phyloP scores from a whole-genome alignment of 2,329 filamentous ascomycete species.

The Colletotrichum aenigma region DNA sequence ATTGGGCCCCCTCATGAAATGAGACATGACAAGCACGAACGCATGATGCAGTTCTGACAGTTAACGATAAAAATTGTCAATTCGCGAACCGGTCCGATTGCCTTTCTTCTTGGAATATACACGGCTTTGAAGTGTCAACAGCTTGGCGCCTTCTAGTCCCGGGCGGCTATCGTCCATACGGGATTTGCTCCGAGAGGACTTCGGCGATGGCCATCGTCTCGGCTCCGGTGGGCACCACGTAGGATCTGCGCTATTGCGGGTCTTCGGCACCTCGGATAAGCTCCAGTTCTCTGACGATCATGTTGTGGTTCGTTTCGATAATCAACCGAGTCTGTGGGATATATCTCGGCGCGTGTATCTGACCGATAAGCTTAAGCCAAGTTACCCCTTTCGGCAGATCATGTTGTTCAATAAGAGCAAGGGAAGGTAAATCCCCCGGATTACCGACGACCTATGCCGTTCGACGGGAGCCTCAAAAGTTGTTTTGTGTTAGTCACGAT shows the following conservation, averaged over 20 bases:
- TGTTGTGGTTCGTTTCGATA: background rate
- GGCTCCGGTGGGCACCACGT: background rate
- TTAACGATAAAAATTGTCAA: background rate
- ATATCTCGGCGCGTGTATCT: background rate
- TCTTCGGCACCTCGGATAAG: background rate
- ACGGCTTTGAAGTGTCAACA: background rate
- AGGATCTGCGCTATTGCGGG: background rate
- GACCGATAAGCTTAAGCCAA: background rate
- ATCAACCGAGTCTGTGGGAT: background rate
- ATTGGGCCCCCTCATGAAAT: background rate
- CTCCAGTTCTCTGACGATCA: background rate
- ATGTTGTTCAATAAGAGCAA: background rate
- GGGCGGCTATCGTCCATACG: background rate
- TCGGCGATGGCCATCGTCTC: background rate
- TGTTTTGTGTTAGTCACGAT: background rate
- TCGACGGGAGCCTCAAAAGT: background rate
- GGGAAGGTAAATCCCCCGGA: background rate
- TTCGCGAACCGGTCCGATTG: background rate
- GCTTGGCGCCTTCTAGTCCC: background rate
- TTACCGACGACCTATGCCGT: background rate
- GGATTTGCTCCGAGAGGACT: background rate
- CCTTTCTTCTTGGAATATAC: background rate
- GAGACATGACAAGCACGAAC: background rate
- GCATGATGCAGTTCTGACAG: background rate
- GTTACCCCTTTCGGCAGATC: no score